Evolutionary conservation across 495 filamentous ascomycete genomes (phyloP).

Genomic region (Penicillium manginii): DNA sequence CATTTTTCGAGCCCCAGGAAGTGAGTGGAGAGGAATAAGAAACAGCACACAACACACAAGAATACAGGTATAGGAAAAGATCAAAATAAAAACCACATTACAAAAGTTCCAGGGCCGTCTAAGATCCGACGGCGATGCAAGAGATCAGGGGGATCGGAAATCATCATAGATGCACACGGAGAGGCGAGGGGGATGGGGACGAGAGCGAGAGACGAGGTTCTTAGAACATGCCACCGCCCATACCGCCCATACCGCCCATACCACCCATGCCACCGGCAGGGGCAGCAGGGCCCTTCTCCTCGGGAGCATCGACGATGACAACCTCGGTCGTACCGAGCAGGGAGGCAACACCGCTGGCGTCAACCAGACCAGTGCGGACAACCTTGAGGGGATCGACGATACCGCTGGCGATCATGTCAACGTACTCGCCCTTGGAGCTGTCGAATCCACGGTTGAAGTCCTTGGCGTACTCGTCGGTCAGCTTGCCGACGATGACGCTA

Average conservation of each 20-base stretch:
- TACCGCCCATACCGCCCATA: conserved; percentile 74
- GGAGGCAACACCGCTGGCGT: conserved; percentile 95
- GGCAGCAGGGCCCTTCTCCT: conserved; percentile 75
- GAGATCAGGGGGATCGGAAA: conserved; percentile 26
- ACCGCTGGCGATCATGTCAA: conserved; percentile 96
- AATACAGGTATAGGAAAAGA: conserved; percentile 39
- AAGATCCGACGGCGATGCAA: conserved; percentile 50
- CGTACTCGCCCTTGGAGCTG: conserved; percentile 93
- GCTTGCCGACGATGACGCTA: conserved; percentile 95
- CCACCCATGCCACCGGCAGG: conserved; percentile 68
- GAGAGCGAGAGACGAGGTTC: conserved; percentile 13
- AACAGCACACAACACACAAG: conserved; percentile 17
- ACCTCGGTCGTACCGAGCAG: conserved; percentile 98
- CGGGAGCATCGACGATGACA: conserved; percentile 92
- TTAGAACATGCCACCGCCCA: conserved; percentile 57
- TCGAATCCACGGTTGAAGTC: conserved; percentile 99
- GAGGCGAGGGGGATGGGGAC: background rate
- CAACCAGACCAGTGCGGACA: conserved; percentile 90
- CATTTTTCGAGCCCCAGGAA: conserved; percentile 26
- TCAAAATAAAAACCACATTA: conserved; percentile 39
- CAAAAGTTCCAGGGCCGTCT: conserved; percentile 28
- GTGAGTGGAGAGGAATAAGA: conserved; percentile 30
- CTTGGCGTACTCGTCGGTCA: conserved; percentile 86
- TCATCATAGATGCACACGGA: conserved; percentile 3
- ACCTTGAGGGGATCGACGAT: conserved; percentile 99